Conservation (phyloP, 2,329 filamentous ascomycete genomes). For the Geosmithia morbida region DNA sequence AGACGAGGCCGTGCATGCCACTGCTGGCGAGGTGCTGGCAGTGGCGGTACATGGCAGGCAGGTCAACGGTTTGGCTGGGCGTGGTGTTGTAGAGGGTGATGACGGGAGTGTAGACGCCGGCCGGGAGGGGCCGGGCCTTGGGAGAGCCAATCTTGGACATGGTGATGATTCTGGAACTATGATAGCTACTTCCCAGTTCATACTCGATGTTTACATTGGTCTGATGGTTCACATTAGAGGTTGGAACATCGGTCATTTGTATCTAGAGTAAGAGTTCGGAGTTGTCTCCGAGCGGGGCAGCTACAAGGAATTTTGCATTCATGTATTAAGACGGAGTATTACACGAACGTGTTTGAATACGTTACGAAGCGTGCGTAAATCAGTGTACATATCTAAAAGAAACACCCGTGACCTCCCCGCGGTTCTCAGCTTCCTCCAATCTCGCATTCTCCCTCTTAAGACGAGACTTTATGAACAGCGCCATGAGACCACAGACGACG, state of each 20-base stretch:
- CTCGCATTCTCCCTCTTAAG: slow-evolving; percentile 9
- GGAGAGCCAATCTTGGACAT: slow-evolving; percentile 16
- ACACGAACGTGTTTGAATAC: neutral
- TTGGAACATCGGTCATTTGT: neutral
- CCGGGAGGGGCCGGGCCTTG: slow-evolving; percentile 22
- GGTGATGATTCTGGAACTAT: neutral
- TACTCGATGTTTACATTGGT: too few relatives aligned
- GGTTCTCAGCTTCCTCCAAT: slow-evolving; percentile 8
- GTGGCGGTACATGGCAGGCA: slow-evolving; percentile 27
- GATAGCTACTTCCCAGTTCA: neutral
- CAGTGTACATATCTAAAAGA: neutral
- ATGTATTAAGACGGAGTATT: neutral
- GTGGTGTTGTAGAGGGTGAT: slow-evolving; percentile 28
- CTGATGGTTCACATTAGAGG: too few relatives aligned
- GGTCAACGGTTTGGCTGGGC: slow-evolving; percentile 23
- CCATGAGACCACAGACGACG: slow-evolving; percentile 8
- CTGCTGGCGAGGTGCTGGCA: slow-evolving; percentile 23
- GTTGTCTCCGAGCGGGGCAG: neutral
- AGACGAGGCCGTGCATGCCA: slow-evolving; percentile 29
- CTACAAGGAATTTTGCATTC: too few relatives aligned
- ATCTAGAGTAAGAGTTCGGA: neutral
- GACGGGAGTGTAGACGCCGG: slow-evolving; percentile 30
- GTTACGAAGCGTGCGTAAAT: neutral
- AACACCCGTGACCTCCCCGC: slow-evolving; percentile 1
- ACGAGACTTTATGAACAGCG: slow-evolving; percentile 13